Evolutionary conservation across 1,284 basidiomycete genomes (phyloP).

Genomic region (Ustilago nuda): DNA sequence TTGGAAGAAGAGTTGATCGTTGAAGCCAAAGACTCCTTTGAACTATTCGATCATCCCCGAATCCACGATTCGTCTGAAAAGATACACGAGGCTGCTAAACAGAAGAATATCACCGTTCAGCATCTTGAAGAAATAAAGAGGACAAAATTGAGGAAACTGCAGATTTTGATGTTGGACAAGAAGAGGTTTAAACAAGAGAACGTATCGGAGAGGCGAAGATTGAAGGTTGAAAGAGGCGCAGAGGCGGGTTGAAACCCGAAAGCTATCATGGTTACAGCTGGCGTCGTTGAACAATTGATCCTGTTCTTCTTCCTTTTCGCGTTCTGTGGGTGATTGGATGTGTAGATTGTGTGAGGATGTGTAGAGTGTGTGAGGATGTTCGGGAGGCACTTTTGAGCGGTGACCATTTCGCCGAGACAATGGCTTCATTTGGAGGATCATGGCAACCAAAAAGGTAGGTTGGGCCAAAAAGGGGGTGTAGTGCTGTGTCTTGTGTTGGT

Average conservation of each 20-base stretch:
- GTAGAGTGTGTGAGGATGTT: neutral
- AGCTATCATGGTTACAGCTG: neutral
- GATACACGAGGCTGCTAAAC: constrained; percentile 7
- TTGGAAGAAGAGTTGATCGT: constrained; percentile 14
- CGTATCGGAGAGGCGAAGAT: neutral
- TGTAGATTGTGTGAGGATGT: neutral
- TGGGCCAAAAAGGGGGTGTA: too few relatives aligned
- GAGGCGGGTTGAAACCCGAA: neutral
- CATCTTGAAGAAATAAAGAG: neutral
- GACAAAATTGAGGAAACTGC: neutral
- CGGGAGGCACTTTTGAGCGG: neutral
- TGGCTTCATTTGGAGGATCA: too few relatives aligned
- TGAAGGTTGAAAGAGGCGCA: neutral
- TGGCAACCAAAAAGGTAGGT: too few relatives aligned
- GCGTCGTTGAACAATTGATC: too few relatives aligned
- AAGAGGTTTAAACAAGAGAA: neutral
- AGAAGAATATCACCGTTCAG: constrained; percentile 14
- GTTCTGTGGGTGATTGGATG: too few relatives aligned
- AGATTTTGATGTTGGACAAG: neutral
- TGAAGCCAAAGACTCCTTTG: constrained; percentile 18
- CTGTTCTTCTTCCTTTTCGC: too few relatives aligned
- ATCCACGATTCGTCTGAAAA: constrained; percentile 31
- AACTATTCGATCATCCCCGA: constrained; percentile 28
- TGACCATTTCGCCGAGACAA: neutral
- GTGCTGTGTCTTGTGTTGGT: neutral